Base-by-base conservation (phyloP, 2,329 filamentous ascomycete genomes). In the Metarhizium rileyi region DNA sequence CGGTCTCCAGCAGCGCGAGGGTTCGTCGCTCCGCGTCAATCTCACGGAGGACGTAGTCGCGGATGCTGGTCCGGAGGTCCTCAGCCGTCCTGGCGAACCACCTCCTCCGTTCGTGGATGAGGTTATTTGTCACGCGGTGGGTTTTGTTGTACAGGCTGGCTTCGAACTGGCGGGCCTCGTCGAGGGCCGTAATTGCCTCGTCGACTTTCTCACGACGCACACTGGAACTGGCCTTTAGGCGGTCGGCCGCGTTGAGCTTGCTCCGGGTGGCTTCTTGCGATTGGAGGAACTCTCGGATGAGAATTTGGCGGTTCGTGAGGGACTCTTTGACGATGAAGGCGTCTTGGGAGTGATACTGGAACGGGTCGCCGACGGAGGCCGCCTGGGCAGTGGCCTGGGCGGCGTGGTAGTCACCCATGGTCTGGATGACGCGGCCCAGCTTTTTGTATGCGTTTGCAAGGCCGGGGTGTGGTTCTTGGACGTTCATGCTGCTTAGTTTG, bases 291-390 rank as follows among this genome's bases (percentile, higher is more conserved):
- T 98, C 93, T 52, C 93, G 89, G 41, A 95, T 85, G 20, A 98
- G 78, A 54, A 98, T 95, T 69, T 98, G 93, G 12, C 93, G 87
- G 70, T 98, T 98, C 4, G 93, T 98, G 55, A 98, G 78, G 10
- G 90, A 95, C 65, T 98, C 93, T 68, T 98, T 98, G 57, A 97
- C 93, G 59, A 97, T 95, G 64, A 96, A 95, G 42, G 93, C 88
- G 66, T 98, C 93, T 50, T 88, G 84, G 42, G 90, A 95, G 69
- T 97, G 90, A 64, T 97, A 96, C 60, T 90, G 87, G 54, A 98
- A 82, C 10, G 93, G 88, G 59, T 98, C 93, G 43, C 89, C 90
- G 46, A 98, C 78, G 1, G 91, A 96, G 8, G 91, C 95, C 8
- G 93, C 93, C 72, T 98, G 91, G 16, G 90, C 90, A 2, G 93